Evolutionary conservation across 2,329 filamentous ascomycete genomes (phyloP).

Genomic region (Aureobasidium melanogenum): DNA sequence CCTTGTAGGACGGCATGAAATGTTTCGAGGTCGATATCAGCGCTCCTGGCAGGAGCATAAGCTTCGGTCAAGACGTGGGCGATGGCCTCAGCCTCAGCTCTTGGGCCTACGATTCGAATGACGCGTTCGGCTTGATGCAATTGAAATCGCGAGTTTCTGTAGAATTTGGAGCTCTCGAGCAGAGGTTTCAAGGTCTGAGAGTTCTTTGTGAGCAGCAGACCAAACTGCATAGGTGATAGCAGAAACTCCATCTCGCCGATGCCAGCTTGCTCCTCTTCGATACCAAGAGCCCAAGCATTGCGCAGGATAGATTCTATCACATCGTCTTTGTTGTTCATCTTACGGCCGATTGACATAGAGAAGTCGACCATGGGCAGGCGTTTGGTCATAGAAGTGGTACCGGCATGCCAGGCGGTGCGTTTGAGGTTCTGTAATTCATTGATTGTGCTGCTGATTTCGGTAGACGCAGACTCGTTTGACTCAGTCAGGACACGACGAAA

Average conservation of each 20-base stretch:
- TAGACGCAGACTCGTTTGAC: neutral
- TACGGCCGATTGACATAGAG: neutral
- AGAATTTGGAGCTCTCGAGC: slow-evolving; percentile 9
- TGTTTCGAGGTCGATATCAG: neutral
- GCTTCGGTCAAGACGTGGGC: slow-evolving; percentile 4
- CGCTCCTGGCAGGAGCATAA: neutral
- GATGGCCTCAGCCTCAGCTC: slow-evolving; percentile 12
- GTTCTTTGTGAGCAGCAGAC: slow-evolving; percentile 11
- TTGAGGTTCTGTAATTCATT: neutral
- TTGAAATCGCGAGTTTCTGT: slow-evolving; percentile 8
- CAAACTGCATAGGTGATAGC: slow-evolving; percentile 9
- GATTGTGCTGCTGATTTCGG: neutral
- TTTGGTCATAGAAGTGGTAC: neutral
- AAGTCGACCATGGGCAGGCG: neutral
- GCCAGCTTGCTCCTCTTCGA: slow-evolving; percentile 9
- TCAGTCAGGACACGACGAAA: neutral
- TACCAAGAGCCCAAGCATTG: slow-evolving; percentile 5
- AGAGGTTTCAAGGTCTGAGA: neutral
- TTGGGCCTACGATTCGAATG: slow-evolving; percentile 12
- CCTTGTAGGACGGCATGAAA: neutral
- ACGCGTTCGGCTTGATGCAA: slow-evolving; percentile 6
- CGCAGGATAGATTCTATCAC: slow-evolving; percentile 4
- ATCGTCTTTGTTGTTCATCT: slow-evolving; percentile 1
- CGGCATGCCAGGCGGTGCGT: neutral
- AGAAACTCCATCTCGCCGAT: slow-evolving; percentile 13